Evolutionary conservation across 2,329 filamentous ascomycete species (phyloP), one percentile per base, ranked within the genome.

Genomic region (Alternaria longipes): DNA sequence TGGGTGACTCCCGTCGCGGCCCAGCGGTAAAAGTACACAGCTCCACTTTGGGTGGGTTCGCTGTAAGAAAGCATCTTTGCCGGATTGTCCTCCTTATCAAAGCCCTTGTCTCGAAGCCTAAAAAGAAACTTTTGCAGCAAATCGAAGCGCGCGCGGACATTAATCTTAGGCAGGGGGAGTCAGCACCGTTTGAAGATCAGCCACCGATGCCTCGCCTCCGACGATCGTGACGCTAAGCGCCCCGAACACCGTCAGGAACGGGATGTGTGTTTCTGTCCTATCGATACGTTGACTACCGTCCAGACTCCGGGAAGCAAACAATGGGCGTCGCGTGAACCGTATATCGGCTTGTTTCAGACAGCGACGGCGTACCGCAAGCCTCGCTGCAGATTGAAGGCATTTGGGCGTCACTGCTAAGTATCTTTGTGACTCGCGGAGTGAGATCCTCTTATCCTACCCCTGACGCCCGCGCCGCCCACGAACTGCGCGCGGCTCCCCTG

Each of bases 171-270:
- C 65, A 74, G 71, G 70, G 70, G 69, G 38, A 58, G 56, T 54
- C 59, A 63, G 54, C 63, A 61, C 56, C 58, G 74, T 75, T 77
- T 76, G 70, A 71, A 62, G 67, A 71, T 72, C 73, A 74, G 74
- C 74, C 73, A 74, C 73, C 56, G 58, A 62, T 64, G 61, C 66
- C 67, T 68, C 68, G 69, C 65, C 59, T 65, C 67, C 45, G 58
- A 60, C 54, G 61, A 61, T 54, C 41, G 59, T 63, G 60, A 59
- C 64, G 56, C 59, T 70, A 69, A 60, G 68, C 70, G 65, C 67
- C 57, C 57, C 56, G 50, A 56, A 57, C 52, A 44, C 57, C 60
- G 60, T 63, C 64, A 65, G 62, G 63, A 66, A 68, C 67, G 52
- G 57, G 38, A 44, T 44, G 41, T 24, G 24, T 54, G 45, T 59